Base-by-base conservation (phyloP, 768 basidiomycete species). In the Mycena kentingensis region DNA sequence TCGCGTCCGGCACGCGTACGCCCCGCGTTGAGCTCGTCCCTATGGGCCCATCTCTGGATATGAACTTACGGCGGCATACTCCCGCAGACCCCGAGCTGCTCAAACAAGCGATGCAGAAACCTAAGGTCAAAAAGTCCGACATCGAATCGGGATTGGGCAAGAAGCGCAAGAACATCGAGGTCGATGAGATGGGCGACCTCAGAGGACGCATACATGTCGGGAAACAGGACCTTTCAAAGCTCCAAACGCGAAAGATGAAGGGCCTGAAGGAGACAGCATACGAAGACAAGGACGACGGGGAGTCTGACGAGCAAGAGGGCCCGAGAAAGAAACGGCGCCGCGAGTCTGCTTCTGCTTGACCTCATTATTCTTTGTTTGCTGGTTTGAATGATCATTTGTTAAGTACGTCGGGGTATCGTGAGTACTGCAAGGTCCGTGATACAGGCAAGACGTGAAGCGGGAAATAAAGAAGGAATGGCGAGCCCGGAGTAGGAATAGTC, bases 161-260 rank as follows among this genome's bases (percentile, higher is more conserved):
- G 79, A 91, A 90, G 79, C 82, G 79, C 71, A 95, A 93, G 83
- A 99, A 99, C 66, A 66, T 93, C 70, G 93, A 93, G 75, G 90
- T 93, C 63, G 96, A 99, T 75, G 93, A 91, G 70, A 97, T 98
- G 96, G 97, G 97, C 51, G 92, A 99, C 67, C 69, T 94, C 71
- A 81, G 96, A 63, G 97, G 95, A 37, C 79, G 84, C 52, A 82
- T 99, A 25, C 95, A 98, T 70, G 71, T 98, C 50, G 90, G 75
- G 52, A 91, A 84, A 69, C 96, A 99, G 75, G 92, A 98, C 71
- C 67, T 99, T 62, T 71, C 70, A 59, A 89, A 81, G 73, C 63
- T 98, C 70, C 93, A 97, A 78, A 86, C 86, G 52, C 80, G 93
- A 65, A 97, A 97, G 79, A 96, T 98, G 92, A 98, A 97, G 75